Percentiles rank a stretch among this genome's conserved stretches.
These are phyloP conservation scores for Mortierella alpina DNA, from an alignment of 192 early-diverging fungal genomes.

Conservation along the genomic window DNA sequence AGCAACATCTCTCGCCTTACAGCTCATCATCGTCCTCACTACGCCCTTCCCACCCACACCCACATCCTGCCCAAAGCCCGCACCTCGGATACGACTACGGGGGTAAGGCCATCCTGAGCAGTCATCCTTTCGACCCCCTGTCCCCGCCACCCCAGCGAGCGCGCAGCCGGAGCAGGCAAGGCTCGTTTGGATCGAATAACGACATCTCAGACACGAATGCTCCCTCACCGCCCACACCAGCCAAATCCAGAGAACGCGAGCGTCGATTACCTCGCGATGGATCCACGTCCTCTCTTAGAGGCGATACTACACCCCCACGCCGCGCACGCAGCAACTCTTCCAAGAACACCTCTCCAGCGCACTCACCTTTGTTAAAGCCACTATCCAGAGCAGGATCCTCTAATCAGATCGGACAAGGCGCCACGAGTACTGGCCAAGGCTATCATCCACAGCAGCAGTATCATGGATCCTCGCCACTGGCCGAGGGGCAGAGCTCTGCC, in stretches of 20 bases:
- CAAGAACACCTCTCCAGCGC: conserved; percentile 21
- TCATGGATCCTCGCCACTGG: conserved; percentile 33
- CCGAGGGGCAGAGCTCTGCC: conserved; percentile 4
- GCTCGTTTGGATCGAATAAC: conserved; percentile 13
- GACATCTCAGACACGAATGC: conserved; percentile 8
- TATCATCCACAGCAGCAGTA: conserved; percentile 16
- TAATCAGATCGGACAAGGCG: background rate
- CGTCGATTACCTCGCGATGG: conserved; percentile 12
- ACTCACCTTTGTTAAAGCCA: conserved; percentile 19
- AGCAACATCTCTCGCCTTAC: background rate
- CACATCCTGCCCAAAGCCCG: background rate
- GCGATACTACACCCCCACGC: conserved; percentile 14
- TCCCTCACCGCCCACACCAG: conserved; percentile 22
- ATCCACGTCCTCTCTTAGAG: conserved; percentile 9
- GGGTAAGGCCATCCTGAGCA: background rate
- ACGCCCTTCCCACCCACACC: conserved; percentile 2
- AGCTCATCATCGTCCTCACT: background rate
- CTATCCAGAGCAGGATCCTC: background rate
- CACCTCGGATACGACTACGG: conserved; percentile 4
- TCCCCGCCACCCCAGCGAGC: background rate
- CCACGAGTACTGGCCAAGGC: background rate
- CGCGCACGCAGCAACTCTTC: conserved; percentile 29
- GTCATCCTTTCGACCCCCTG: background rate
- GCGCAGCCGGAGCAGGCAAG: conserved; percentile 24
- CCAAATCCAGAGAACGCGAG: conserved; percentile 30